Percentiles rank a stretch among this genome's conserved stretches.
Conservation (phyloP, 169 alveolate species). For the Plasmodium blacklocki region DNA sequence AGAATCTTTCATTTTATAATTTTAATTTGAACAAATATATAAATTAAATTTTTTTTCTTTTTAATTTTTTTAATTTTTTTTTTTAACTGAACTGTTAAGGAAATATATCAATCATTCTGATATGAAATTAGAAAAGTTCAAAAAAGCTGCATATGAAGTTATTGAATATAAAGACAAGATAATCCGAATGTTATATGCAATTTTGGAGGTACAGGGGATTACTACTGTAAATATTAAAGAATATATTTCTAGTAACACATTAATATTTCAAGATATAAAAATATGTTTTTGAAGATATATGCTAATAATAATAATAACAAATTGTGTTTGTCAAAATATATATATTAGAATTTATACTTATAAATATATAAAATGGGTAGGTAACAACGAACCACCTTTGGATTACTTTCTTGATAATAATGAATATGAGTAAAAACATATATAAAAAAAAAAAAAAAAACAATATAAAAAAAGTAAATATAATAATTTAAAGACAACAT, state of each 20-base stretch:
- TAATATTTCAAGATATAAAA: no score
- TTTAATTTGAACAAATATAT: no score
- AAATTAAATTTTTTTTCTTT: neutral
- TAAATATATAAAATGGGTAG: slow-evolving; percentile 14
- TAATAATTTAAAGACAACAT: neutral
- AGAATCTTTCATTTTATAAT: neutral
- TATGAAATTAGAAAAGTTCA: slow-evolving; percentile 52
- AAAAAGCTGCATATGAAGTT: slow-evolving; percentile 45
- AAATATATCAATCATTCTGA: slow-evolving; percentile 23
- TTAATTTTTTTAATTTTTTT: slow-evolving; percentile 23
- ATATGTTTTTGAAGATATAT: no score
- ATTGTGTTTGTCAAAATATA: neutral
- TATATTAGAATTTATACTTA: neutral
- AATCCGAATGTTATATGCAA: slow-evolving; percentile 64
- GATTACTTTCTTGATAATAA: neutral
- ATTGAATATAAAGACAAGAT: slow-evolving; percentile 70
- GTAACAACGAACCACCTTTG: slow-evolving; percentile 5
- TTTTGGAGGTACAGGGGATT: slow-evolving; percentile 66
- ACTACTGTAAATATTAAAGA: slow-evolving; percentile 67
- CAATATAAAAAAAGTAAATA: neutral
- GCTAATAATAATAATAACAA: no score
- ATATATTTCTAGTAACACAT: slow-evolving; percentile 48
- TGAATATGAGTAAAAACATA: slow-evolving; percentile 53
- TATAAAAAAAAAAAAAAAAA: neutral
- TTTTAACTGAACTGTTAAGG: slow-evolving; percentile 10